Conservation (phyloP, 352 stramenopile genomes). For the Pythium pectinolyticum region DNA sequence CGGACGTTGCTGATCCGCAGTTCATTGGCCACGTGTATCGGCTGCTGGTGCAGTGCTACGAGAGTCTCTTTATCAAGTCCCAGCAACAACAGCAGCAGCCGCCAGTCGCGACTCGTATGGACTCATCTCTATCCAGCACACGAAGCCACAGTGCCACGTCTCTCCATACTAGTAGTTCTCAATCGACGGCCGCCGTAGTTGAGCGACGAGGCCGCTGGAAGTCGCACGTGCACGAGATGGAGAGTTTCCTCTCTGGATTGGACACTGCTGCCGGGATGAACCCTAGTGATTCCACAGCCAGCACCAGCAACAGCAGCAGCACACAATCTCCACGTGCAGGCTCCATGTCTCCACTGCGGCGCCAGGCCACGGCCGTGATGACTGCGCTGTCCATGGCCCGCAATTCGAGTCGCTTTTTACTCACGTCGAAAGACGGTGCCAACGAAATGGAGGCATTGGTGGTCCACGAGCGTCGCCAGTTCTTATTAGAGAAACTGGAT, state of each 20-base stretch:
- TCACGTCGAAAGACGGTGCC: constrained; percentile 18
- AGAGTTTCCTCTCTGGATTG: constrained; percentile 47
- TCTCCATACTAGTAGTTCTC: too few relatives aligned
- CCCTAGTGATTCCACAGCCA: neutral
- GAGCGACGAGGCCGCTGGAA: constrained; percentile 36
- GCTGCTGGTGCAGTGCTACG: constrained; percentile 60
- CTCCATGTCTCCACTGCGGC: neutral
- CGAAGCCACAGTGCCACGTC: too few relatives aligned
- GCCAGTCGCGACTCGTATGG: neutral
- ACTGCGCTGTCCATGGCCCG: neutral
- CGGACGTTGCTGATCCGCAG: constrained; percentile 48
- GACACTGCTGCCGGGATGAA: too few relatives aligned
- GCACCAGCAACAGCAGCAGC: neutral
- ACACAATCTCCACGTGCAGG: neutral
- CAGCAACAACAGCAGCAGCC: constrained; percentile 3
- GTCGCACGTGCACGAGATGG: constrained; percentile 44
- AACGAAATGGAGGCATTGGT: constrained; percentile 33
- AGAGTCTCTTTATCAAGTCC: constrained; percentile 45
- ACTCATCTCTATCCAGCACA: neutral
- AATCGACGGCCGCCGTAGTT: neutral
- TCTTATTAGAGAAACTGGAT: constrained; percentile 64
- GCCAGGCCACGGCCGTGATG: neutral
- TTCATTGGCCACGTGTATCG: constrained; percentile 55
- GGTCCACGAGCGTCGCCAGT: constrained; percentile 41
- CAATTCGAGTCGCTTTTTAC: constrained; percentile 31